Conservation (phyloP, 768 basidiomycete genomes). For the Astraeus odoratus region DNA sequence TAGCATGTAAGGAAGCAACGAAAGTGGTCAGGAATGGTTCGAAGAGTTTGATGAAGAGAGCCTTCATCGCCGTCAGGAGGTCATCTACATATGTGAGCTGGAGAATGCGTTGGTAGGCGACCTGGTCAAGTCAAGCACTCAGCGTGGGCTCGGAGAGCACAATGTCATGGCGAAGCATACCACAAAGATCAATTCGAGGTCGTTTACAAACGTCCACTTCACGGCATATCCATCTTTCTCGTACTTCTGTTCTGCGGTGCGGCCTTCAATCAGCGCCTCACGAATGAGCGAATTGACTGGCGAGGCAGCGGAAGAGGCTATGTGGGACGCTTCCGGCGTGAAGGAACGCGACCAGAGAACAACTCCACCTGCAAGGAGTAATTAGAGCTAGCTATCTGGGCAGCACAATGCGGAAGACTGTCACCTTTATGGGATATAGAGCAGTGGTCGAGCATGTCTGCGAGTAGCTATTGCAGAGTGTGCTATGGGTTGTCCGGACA, state of each 20-base stretch:
- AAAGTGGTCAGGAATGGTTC: slow-evolving; percentile 79
- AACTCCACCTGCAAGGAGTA: slow-evolving; percentile 59
- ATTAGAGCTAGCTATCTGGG: neutral
- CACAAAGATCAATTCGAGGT: slow-evolving; percentile 94
- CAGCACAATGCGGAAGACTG: slow-evolving; percentile 6
- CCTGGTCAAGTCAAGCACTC: slow-evolving; percentile 39
- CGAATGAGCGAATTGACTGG: slow-evolving; percentile 86
- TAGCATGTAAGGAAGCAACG: slow-evolving; percentile 72
- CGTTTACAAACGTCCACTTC: slow-evolving; percentile 93
- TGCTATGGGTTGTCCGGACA: neutral
- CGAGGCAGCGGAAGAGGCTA: slow-evolving; percentile 65
- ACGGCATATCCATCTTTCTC: slow-evolving; percentile 94
- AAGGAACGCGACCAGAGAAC: slow-evolving; percentile 95
- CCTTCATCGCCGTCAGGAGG: slow-evolving; percentile 71
- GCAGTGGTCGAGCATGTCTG: slow-evolving; percentile 85
- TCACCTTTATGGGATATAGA: slow-evolving; percentile 96
- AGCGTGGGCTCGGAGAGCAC: neutral
- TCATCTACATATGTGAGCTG: slow-evolving; percentile 93
- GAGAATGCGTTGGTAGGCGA: slow-evolving; percentile 93
- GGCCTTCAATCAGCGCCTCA: slow-evolving; percentile 88
- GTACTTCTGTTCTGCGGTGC: slow-evolving; percentile 73
- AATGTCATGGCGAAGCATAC: slow-evolving; percentile 38
- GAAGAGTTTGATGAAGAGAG: slow-evolving; percentile 82
- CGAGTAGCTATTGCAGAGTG: too few species aligned
- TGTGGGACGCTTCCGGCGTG: slow-evolving; percentile 73